Base-by-base conservation (phyloP, 1,284 basidiomycete genomes). In the Ganoderma sinense region DNA sequence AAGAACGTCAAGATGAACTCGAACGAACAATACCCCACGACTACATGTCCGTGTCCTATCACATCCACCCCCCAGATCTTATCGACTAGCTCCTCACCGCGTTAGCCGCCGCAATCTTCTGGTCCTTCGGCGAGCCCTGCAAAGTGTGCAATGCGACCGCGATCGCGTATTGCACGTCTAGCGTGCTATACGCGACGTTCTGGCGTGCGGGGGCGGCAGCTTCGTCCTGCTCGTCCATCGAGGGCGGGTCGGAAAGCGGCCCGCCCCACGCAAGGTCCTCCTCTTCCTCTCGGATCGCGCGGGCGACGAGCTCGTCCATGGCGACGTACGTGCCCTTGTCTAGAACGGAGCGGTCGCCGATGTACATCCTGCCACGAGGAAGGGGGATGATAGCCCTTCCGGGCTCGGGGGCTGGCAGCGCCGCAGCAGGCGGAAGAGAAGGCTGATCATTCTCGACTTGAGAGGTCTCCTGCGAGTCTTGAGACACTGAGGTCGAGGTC, bases 151-250 rank as follows among this genome's bases (percentile, higher is more conserved):
- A 39, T 8, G 72, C 72, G 16, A 68, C 39, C 56, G 72, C 72
- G 29, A 73, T 71, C 53, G 72, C 72, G 48, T 66, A 73, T 62
- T 73, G 72, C 23, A 71, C 66, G 7, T 73, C 72, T 26, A 56
- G 8, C 20, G 41, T 55, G 51, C 43, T 56, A 39, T 58, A 40
- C 23, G 20, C 23, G 4, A 8, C 55, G 55, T 26, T 18, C 26
- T 31, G 48, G 61, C 20, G 40, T 6, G 39, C 59, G 13, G 16
- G 13, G 11, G 33, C 23, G 20, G 39, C 10, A 6, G 23, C 20
- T 3, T 16, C 20, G 39, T 65, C 59, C 23, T 26, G 55, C 1
- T 59, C 62, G 16, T 59, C 58, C 55, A 29, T 40, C n/a, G 36
- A 61, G 2, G 59, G 59, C n/a, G 36, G 36, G 59, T 61, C 59